Percentiles rank a stretch among this genome's conserved stretches.
These are phyloP conservation scores for Boletus insuetus DNA, from an alignment of 768 basidiomycete genomes.

Conservation along the genomic window DNA sequence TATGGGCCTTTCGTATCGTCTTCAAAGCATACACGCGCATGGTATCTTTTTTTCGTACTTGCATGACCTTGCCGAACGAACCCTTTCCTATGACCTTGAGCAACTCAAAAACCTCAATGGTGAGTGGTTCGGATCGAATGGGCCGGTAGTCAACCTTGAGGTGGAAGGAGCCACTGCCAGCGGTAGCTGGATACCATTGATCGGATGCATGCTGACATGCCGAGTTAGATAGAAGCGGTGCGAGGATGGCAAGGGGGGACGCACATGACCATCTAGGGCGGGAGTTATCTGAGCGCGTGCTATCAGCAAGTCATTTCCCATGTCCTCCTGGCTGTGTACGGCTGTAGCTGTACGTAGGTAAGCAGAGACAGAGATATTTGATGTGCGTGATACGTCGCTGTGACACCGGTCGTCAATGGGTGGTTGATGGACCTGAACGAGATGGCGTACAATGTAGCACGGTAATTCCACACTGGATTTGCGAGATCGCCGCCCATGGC, in stretches of 20 bases:
- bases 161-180: conserved; percentile 89
- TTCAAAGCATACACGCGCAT: conserved; percentile 97
- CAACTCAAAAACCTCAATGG: conserved; percentile 96
- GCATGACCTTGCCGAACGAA: conserved; percentile 98
- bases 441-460: conserved; percentile 83
- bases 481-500: conserved; percentile 92
- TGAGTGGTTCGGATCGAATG: conserved; percentile 74
- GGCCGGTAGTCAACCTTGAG: conserved; percentile 95
- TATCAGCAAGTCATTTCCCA: conserved; percentile 96
- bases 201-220: conserved; percentile 70
- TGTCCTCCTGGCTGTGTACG: conserved; percentile 77
- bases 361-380: conserved; percentile 87
- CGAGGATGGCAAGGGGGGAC: conserved; percentile 19
- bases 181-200: conserved; percentile 84
- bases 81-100: conserved; percentile 99
- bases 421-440: neutral
- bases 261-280: conserved; percentile 72
- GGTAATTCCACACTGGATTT: conserved; percentile 93
- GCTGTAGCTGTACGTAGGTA: conserved; percentile 84
- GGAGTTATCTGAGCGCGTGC: conserved; percentile 91
- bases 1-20: conserved; percentile 97
- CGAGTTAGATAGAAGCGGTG: conserved; percentile 2
- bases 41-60: conserved; percentile 98
- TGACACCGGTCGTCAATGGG: conserved; percentile 4
- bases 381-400: conserved; percentile 93